Evolutionary conservation across 306 rosid species (phyloP).

Genomic region (Ormosia semicastrata): DNA sequence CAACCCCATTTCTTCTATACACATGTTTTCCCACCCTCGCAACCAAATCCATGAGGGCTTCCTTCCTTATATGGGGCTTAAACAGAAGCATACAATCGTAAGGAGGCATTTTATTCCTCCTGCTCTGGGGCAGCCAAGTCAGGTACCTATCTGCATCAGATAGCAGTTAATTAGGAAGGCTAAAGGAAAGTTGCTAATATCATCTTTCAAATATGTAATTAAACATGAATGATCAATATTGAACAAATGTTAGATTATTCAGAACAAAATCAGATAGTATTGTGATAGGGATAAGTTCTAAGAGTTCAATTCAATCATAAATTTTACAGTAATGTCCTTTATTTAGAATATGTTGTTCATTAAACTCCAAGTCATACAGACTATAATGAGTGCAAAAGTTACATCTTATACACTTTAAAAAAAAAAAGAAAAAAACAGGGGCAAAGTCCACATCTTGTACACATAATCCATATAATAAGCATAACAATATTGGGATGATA

Average conservation of each 20-base stretch:
- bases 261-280: not conserved
- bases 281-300: not conserved
- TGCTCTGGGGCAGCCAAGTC: not conserved
- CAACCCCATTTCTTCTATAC: constrained; percentile 70
- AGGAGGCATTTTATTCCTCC: constrained; percentile 62
- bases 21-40: constrained; percentile 79
- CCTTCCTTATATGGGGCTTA: constrained; percentile 54
- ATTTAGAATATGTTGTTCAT: too few relatives aligned
- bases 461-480: not conserved
- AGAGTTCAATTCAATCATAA: not conserved
- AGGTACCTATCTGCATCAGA: constrained; percentile 20
- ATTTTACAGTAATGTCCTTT: too few relatives aligned
- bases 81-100: constrained; percentile 77
- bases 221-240: not conserved
- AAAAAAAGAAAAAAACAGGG: too few relatives aligned
- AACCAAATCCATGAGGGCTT: constrained; percentile 57
- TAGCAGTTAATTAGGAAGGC: not conserved
- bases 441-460: not conserved
- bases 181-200: not conserved
- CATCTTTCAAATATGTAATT: not conserved
- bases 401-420: not conserved
- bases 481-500: not conserved
- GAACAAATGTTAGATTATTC: not conserved
- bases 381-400: not conserved
- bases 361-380: not conserved